These are phyloP conservation scores for Blastobotrys persicus DNA, from an alignment of 1,139 yeast species.

Conservation along the genomic window DNA sequence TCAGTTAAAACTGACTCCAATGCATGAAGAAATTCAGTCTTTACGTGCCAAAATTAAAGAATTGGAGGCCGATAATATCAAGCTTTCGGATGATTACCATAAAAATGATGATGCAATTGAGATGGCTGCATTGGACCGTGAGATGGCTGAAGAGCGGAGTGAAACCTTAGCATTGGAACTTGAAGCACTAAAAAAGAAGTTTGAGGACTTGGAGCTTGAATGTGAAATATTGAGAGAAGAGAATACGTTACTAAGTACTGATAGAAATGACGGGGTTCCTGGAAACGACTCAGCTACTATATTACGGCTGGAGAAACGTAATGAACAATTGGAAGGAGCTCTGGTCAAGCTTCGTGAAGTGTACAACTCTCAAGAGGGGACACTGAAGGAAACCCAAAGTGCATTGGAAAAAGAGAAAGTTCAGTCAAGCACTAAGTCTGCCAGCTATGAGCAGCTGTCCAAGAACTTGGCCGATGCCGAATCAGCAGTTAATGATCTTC, in stretches of 20 bases:
- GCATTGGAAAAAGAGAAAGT: constrained; percentile 31
- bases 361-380: constrained; percentile 39
- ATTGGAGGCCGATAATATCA: constrained; percentile 35
- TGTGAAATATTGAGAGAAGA: constrained; percentile 48
- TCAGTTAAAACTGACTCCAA: constrained; percentile 35
- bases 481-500: constrained; percentile 45
- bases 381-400: constrained; percentile 42
- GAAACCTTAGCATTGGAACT: constrained; percentile 38
- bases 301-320: constrained; percentile 44
- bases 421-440: constrained; percentile 14
- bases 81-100: constrained; percentile 33
- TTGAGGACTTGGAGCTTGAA: constrained; percentile 44
- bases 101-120: constrained; percentile 49
- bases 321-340: constrained; percentile 42
- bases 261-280: constrained; percentile 23
- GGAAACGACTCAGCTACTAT: constrained; percentile 29
- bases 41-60: constrained; percentile 29
- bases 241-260: constrained; percentile 35
- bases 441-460: constrained; percentile 27
- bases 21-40: constrained; percentile 38
- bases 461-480: constrained; percentile 43
- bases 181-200: constrained; percentile 38
- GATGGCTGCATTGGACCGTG: constrained; percentile 52
- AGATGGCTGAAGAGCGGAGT: constrained; percentile 47
- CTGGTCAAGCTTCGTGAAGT: constrained; percentile 41